phyloP scores from a whole-genome alignment of 805 yeast species.

The Saccharomycopsis fodiens region DNA sequence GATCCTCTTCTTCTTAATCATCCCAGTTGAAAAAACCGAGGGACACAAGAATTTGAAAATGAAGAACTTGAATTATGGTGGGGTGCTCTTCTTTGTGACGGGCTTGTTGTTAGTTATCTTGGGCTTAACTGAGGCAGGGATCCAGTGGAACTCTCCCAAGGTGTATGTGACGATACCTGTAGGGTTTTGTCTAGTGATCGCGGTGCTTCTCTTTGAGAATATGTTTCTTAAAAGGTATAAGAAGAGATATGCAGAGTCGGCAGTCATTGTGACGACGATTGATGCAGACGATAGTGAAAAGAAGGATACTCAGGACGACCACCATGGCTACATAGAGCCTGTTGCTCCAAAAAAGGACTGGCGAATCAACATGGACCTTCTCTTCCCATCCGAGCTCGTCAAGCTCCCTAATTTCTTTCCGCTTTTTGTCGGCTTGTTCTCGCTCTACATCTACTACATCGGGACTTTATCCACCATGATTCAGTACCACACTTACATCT shows the following conservation, averaged over 20 bases:
- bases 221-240: slow-evolving; percentile 21
- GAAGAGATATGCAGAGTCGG: slow-evolving; percentile 7
- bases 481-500: slow-evolving; percentile 24
- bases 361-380: slow-evolving; percentile 22
- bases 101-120: too few relatives aligned
- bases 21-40: slow-evolving; percentile 25
- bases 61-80: slow-evolving; percentile 28
- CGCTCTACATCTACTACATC: slow-evolving; percentile 23
- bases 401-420: slow-evolving; percentile 24
- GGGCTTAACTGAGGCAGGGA: neutral
- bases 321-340: neutral
- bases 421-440: slow-evolving; percentile 22
- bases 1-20: slow-evolving; percentile 22
- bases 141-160: slow-evolving; percentile 21
- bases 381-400: slow-evolving; percentile 27
- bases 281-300: too few relatives aligned
- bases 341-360: slow-evolving; percentile 12
- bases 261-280: too few relatives aligned
- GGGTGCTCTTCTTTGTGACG: slow-evolving; percentile 28
- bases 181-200: slow-evolving; percentile 29
- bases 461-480: slow-evolving; percentile 22
- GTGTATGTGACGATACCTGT: slow-evolving; percentile 34
- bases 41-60: slow-evolving; percentile 20
- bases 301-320: too few relatives aligned
- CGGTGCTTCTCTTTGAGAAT: slow-evolving; percentile 28